These are phyloP conservation scores for Umbelopsis sp. DNA, from an alignment of 192 early-diverging fungal species.

Conservation along the genomic window DNA sequence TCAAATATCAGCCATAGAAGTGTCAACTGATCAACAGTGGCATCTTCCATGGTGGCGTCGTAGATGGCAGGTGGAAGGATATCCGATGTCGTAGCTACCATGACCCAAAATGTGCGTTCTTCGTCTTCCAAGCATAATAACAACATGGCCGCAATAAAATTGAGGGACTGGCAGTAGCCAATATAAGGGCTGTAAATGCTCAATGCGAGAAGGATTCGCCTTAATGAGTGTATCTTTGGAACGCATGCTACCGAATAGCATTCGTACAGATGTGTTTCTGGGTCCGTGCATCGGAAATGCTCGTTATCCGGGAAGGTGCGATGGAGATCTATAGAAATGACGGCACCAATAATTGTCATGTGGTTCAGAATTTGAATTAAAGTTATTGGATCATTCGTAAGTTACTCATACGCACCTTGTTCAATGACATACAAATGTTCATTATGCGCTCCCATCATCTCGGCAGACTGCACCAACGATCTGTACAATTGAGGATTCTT, in stretches of 20 bases:
- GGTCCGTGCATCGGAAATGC: not conserved
- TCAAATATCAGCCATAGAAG: constrained; percentile 54
- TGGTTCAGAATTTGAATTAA: not conserved
- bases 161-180: constrained; percentile 86
- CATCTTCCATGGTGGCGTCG: constrained; percentile 72
- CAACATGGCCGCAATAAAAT: constrained; percentile 77
- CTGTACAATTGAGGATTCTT: not conserved
- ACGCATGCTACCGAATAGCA: constrained; percentile 13
- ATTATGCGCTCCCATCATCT: constrained; percentile 7
- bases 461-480: not conserved
- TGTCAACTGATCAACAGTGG: constrained; percentile 70
- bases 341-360: not conserved
- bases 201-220: constrained; percentile 71
- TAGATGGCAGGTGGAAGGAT: constrained; percentile 76
- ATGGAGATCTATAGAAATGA: not conserved
- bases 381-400: not conserved
- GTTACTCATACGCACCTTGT: not conserved
- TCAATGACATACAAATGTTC: not conserved
- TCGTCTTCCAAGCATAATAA: constrained; percentile 68
- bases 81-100: constrained; percentile 69
- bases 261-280: not conserved
- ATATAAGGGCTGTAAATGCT: constrained; percentile 70
- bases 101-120: constrained; percentile 76
- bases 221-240: constrained; percentile 56
- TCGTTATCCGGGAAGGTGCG: constrained; percentile 7